Percentiles rank a stretch among this genome's conserved stretches.
These are phyloP conservation scores for Apodospora peruviana DNA, from an alignment of 495 filamentous ascomycete genomes.

Conservation along the genomic window DNA sequence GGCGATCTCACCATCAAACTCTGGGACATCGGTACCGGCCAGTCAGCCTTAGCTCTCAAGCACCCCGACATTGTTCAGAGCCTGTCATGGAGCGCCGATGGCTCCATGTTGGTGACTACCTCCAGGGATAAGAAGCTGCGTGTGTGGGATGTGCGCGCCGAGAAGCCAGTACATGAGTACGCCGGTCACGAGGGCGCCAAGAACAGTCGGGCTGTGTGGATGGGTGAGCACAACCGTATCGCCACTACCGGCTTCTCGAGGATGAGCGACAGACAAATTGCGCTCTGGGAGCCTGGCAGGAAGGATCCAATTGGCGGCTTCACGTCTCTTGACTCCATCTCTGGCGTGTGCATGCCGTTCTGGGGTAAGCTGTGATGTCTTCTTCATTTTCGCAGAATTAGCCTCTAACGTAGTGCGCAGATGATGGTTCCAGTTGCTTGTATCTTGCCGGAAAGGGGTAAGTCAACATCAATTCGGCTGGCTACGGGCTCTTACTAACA, in stretches of 20 bases:
- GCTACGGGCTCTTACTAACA: neutral
- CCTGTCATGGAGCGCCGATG: constrained; percentile 91
- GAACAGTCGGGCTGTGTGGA: constrained; percentile 92
- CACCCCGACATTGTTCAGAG: constrained; percentile 90
- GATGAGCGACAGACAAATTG: constrained; percentile 96
- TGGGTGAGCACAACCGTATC: constrained; percentile 91
- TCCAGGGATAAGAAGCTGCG: constrained; percentile 97
- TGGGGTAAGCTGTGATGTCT: constrained; percentile 54
- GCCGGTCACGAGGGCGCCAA: constrained; percentile 88
- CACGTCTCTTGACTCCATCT: constrained; percentile 83
- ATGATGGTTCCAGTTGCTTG: constrained; percentile 86
- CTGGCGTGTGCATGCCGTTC: constrained; percentile 98
- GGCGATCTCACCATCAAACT: constrained; percentile 93
- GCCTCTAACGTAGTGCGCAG: constrained; percentile 31
- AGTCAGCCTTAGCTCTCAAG: constrained; percentile 65
- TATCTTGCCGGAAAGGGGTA: constrained; percentile 96
- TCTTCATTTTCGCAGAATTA: neutral
- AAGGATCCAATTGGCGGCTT: constrained; percentile 86
- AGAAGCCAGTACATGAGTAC: constrained; percentile 78
- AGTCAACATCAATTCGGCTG: constrained; percentile 24
- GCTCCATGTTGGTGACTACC: constrained; percentile 83
- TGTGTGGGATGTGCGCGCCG: constrained; percentile 93
- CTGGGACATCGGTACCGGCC: constrained; percentile 87
- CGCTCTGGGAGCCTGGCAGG: constrained; percentile 86
- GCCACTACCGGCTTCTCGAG: constrained; percentile 95